Conservation (phyloP, 257 asterid species). For the Ophiorrhiza pumila region DNA sequence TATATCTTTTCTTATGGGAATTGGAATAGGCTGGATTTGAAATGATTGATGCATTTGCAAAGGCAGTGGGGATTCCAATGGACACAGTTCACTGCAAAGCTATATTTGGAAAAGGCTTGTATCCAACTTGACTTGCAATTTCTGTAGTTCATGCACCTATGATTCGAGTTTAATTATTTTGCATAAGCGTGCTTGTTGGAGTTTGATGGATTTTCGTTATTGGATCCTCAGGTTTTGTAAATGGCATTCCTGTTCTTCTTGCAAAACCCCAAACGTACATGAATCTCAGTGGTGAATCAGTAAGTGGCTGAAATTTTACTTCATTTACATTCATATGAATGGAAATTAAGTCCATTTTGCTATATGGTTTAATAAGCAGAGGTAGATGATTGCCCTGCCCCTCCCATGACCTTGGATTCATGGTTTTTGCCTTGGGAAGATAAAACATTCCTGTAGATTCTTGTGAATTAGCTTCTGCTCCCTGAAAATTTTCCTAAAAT, state of each 20-base stretch:
- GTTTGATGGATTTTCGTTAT: neutral
- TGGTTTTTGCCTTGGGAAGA: neutral
- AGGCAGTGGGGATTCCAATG: slow-evolving; percentile 56
- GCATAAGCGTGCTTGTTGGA: neutral
- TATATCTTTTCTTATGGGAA: neutral
- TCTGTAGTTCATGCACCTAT: neutral
- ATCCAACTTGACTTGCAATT: neutral
- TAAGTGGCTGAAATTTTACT: slow-evolving; percentile 30
- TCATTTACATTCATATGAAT: too few species aligned
- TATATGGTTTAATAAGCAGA: neutral
- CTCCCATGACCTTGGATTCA: neutral
- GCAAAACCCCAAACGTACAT: slow-evolving; percentile 94
- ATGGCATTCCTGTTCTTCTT: slow-evolving; percentile 68
- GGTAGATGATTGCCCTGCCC: neutral
- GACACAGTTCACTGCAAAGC: slow-evolving; percentile 82
- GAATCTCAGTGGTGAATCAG: slow-evolving; percentile 95
- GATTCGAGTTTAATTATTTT: neutral
- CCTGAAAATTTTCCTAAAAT: too few species aligned
- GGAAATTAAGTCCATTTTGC: neutral
- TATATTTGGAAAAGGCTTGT: slow-evolving; percentile 73
- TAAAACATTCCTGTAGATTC: neutral
- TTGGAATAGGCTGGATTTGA: slow-evolving; percentile 62
- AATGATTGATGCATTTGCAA: slow-evolving; percentile 73
- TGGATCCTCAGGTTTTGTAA: slow-evolving; percentile 55
- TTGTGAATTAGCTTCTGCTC: neutral